Evolutionary conservation across 1,139 yeast species (phyloP).

Genomic region (Suhomyces bolitotheri): DNA sequence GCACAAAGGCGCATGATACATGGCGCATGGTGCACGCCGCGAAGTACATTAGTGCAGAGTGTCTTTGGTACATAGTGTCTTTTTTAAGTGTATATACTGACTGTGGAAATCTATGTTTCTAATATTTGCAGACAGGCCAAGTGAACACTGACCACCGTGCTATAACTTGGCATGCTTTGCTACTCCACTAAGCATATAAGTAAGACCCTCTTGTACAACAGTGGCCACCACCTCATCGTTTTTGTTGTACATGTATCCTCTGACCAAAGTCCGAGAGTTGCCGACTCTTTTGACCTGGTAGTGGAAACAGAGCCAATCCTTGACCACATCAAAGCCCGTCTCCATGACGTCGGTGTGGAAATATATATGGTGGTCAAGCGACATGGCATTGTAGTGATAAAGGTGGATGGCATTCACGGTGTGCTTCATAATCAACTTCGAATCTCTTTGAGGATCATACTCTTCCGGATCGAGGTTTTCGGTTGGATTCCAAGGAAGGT

Average conservation of each 20-base stretch:
- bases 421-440: slow-evolving; percentile 30
- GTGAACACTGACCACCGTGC: no score
- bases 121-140: no score
- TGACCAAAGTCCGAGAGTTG: slow-evolving; percentile 40
- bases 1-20: no score
- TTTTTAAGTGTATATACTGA: no score
- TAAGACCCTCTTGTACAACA: slow-evolving; percentile 46
- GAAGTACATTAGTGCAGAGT: no score
- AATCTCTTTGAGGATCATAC: slow-evolving; percentile 37
- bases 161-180: slow-evolving; percentile 26
- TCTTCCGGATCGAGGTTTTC: slow-evolving; percentile 32
- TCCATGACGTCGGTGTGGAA: slow-evolving; percentile 37
- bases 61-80: no score
- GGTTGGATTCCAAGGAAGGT: slow-evolving; percentile 49
- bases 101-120: no score
- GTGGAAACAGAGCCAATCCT: slow-evolving; percentile 42
- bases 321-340: slow-evolving; percentile 34
- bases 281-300: slow-evolving; percentile 40
- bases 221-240: slow-evolving; percentile 43
- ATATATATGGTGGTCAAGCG: slow-evolving; percentile 48
- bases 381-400: slow-evolving; percentile 51
- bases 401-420: slow-evolving; percentile 43
- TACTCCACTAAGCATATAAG: slow-evolving; percentile 32
- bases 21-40: no score
- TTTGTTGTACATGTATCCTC: slow-evolving; percentile 39